A percentile compares a stretch with the other conserved stretches of the same genome.
Evolutionary conservation across 2,329 filamentous ascomycete species (phyloP).

Genomic region (Sporothrix humicola): DNA sequence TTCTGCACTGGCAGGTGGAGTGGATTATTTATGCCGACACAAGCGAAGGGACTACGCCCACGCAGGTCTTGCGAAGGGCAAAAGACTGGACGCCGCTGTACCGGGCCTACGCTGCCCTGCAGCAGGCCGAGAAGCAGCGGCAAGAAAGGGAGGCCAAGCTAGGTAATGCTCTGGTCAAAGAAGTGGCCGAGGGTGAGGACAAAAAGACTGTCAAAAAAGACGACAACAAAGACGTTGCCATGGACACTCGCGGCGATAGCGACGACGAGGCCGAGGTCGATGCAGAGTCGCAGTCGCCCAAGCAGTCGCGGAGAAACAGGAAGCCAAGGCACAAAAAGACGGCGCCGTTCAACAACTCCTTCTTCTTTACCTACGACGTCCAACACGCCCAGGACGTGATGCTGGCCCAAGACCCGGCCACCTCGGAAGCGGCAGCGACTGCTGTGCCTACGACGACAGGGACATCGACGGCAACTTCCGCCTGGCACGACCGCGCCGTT

Average conservation of each 20-base stretch:
- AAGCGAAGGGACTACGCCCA: slow-evolving; percentile 36
- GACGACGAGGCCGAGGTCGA: not conserved
- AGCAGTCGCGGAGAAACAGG: not conserved
- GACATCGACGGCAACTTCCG: slow-evolving; percentile 33
- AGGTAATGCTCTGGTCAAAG: slow-evolving; percentile 16
- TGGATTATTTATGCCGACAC: slow-evolving; percentile 55
- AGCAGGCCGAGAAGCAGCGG: slow-evolving; percentile 41
- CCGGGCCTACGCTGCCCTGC: slow-evolving; percentile 39
- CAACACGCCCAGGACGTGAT: slow-evolving; percentile 37
- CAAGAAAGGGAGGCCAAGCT: slow-evolving; percentile 29
- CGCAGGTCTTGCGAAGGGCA: slow-evolving; percentile 48
- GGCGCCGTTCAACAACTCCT: slow-evolving; percentile 15
- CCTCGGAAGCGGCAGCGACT: too few relatives aligned
- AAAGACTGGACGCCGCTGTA: slow-evolving; percentile 47
- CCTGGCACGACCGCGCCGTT: slow-evolving; percentile 39
- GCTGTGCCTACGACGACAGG: too few relatives aligned
- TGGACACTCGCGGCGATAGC: slow-evolving; percentile 30
- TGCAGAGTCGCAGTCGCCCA: not conserved
- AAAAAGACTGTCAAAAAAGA: not conserved
- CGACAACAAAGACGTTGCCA: not conserved
- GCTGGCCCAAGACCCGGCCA: too few relatives aligned
- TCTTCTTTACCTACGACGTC: slow-evolving; percentile 35
- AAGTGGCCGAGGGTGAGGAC: slow-evolving; percentile 27
- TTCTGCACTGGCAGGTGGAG: slow-evolving; percentile 69
- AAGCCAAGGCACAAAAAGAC: not conserved